These are phyloP conservation scores for Elsinoe perseae DNA, from an alignment of 2,329 filamentous ascomycete genomes.

Conservation along the genomic window DNA sequence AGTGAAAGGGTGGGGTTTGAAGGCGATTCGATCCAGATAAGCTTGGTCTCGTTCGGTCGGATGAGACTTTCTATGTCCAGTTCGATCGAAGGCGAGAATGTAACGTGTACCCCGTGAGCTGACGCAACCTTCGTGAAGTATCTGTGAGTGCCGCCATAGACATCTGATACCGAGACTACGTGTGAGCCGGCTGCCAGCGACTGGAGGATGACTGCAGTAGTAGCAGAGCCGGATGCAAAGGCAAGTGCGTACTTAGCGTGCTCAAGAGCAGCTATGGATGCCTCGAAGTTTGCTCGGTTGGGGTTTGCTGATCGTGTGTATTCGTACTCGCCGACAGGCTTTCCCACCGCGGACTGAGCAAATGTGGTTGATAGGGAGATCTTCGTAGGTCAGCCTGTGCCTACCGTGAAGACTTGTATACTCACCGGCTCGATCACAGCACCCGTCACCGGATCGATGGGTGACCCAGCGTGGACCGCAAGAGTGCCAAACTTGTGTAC, in stretches of 20 bases:
- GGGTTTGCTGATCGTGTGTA: constrained; percentile 92
- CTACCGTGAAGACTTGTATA: not conserved
- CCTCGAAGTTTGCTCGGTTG: constrained; percentile 91
- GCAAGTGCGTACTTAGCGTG: constrained; percentile 87
- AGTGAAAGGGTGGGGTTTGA: constrained; percentile 90
- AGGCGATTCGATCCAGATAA: constrained; percentile 95
- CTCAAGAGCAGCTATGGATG: constrained; percentile 83
- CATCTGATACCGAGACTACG: constrained; percentile 92
- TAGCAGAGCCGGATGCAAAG: constrained; percentile 88
- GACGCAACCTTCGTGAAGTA: constrained; percentile 98
- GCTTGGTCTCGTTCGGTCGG: constrained; percentile 69
- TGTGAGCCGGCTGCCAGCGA: constrained; percentile 85
- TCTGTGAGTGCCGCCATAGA: constrained; percentile 94
- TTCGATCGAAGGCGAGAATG: constrained; percentile 89
- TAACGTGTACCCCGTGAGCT: constrained; percentile 88
- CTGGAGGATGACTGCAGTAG: constrained; percentile 88
- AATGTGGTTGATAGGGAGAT: constrained; percentile 97
- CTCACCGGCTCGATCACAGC: constrained; percentile 79
- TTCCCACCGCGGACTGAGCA: constrained; percentile 79
- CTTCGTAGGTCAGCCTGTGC: constrained; percentile 28
- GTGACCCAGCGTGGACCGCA: constrained; percentile 87
- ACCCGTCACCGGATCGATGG: constrained; percentile 83
- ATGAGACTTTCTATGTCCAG: constrained; percentile 79
- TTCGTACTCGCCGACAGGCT: constrained; percentile 82
- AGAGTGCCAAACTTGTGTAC: constrained; percentile 81